Evolutionary conservation across 2,329 filamentous ascomycete genomes (phyloP), one percentile per base, ranked within the genome.

Genomic region (Talaromyces sp.): DNA sequence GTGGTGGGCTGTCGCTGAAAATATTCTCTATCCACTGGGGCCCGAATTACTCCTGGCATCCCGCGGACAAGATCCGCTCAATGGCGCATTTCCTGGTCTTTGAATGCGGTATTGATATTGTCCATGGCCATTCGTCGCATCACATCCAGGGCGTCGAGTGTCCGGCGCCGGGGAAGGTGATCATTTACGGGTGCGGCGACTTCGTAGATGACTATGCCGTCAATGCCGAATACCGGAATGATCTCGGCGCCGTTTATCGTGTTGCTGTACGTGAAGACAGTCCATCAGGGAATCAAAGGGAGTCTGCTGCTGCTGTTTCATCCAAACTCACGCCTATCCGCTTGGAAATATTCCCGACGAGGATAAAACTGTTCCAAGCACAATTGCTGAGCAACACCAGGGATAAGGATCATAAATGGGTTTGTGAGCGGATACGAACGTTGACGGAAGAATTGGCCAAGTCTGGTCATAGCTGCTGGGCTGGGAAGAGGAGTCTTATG

Each of bases 181-280:
- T 77, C 52, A 71, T 77, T 2, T 78, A 77, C 49, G 75, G 75
- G 0, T 78, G 75, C 60, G 75, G 75, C 1, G 75, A 77, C 62
- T 78, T 77, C 63, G 71, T 78, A n/a, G 74, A 78, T 65, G 75
- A 77, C 64, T 77, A 77, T 68, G 71, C 69, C 3, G 17, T 76
- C n/a, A 65, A 69, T 58, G 57, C 55, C 26, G 64, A 67, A 43
- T 77, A 62, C 65, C 64, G 74, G 56, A 78, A 77, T 69, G 75
- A 77, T 66, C 61, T 77, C 13, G 72, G 75, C 17, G 75, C 71
- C 21, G 61, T 76, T 17, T 78, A 75, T 73, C 72, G 69, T 55
- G 71, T 78, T 58, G 55, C 62, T 55, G 70, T 77, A 2, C 57
- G 57, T 24, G 65, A 66, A 49, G 60, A 53, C 11, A 59, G 61